A percentile compares a stretch with the other conserved stretches of the same genome.
Evolutionary conservation across 2,329 filamentous ascomycete genomes (phyloP).

Genomic region (Emergomyces orientalis): DNA sequence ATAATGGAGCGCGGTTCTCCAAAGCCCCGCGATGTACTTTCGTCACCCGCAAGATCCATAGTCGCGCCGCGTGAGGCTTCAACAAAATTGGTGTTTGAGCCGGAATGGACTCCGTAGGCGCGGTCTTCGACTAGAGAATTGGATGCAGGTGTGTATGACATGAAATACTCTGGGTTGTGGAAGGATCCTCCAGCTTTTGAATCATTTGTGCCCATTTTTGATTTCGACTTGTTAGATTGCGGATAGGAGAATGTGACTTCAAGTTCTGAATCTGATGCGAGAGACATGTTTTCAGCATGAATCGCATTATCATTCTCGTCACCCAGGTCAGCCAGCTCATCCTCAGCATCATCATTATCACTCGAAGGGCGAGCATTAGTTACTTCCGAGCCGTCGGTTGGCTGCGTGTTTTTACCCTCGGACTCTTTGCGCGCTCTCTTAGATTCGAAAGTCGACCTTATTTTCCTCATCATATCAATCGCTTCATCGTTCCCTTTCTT

Average conservation of each 20-base stretch:
- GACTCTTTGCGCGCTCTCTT: slow-evolving; percentile 33
- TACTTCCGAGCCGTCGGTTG: slow-evolving; percentile 21
- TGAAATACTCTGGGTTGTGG: slow-evolving; percentile 85
- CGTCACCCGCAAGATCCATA: slow-evolving; percentile 91
- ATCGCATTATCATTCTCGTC: slow-evolving; percentile 36
- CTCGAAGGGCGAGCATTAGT: slow-evolving; percentile 15
- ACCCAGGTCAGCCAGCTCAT: slow-evolving; percentile 27
- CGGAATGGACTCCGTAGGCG: slow-evolving; percentile 85
- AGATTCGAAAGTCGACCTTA: slow-evolving; percentile 34
- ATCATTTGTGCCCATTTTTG: slow-evolving; percentile 43
- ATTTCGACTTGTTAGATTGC: slow-evolving; percentile 40
- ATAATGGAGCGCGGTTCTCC: slow-evolving; percentile 66
- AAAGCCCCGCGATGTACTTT: slow-evolving; percentile 62
- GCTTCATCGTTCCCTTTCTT: slow-evolving; percentile 60
- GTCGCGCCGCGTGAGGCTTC: slow-evolving; percentile 76
- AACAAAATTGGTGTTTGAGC: slow-evolving; percentile 67
- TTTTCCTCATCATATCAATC: slow-evolving; percentile 42
- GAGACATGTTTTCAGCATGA: slow-evolving; percentile 44
- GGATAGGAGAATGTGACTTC: slow-evolving; percentile 61
- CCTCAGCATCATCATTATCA: slow-evolving; percentile 33
- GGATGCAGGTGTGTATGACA: slow-evolving; percentile 83
- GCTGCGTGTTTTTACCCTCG: slow-evolving; percentile 21
- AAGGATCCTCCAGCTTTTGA: slow-evolving; percentile 41
- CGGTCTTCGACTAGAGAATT: slow-evolving; percentile 78
- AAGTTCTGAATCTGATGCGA: slow-evolving; percentile 54